Percentiles rank a stretch among this genome's conserved stretches.
phyloP scores from a whole-genome alignment of 768 basidiomycete genomes.

The Lactarius sp. region DNA sequence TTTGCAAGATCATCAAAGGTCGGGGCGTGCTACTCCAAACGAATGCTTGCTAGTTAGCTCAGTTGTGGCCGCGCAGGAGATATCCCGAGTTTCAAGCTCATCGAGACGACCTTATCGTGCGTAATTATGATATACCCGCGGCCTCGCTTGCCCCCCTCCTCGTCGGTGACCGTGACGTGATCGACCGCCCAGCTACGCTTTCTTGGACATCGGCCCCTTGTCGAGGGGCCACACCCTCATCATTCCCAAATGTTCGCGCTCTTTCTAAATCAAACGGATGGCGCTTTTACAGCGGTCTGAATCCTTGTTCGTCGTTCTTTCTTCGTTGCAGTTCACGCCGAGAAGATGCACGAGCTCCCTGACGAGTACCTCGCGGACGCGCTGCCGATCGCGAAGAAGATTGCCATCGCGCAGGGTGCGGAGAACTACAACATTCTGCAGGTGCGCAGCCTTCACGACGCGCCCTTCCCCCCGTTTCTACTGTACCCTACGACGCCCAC shows the following conservation, averaged over 20 bases:
- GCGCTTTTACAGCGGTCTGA: not conserved
- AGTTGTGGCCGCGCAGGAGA: conserved; percentile 49
- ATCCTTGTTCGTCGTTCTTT: not conserved
- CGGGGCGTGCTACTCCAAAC: not conserved
- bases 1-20: conserved; percentile 96
- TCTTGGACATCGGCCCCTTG: conserved; percentile 90
- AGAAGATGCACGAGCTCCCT: conserved; percentile 81
- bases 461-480: not conserved
- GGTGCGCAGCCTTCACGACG: conserved; percentile 30
- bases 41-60: not conserved
- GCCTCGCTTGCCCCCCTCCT: not conserved
- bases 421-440: conserved; percentile 87
- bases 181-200: conserved; percentile 56
- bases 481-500: no score
- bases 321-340: conserved; percentile 62
- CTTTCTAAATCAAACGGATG: not conserved
- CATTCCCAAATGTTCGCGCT: conserved; percentile 79
- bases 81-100: conserved; percentile 82
- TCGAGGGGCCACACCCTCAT: conserved; percentile 88
- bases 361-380: conserved; percentile 78
- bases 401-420: conserved; percentile 66
- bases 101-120: conserved; percentile 70
- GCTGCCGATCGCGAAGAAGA: conserved; percentile 82
- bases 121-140: conserved; percentile 28
- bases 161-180: not conserved